Evolutionary conservation across 2,329 filamentous ascomycete species (phyloP), one percentile per base, ranked within the genome.

Genomic region (Graphilbum ipis-grandicollis): DNA sequence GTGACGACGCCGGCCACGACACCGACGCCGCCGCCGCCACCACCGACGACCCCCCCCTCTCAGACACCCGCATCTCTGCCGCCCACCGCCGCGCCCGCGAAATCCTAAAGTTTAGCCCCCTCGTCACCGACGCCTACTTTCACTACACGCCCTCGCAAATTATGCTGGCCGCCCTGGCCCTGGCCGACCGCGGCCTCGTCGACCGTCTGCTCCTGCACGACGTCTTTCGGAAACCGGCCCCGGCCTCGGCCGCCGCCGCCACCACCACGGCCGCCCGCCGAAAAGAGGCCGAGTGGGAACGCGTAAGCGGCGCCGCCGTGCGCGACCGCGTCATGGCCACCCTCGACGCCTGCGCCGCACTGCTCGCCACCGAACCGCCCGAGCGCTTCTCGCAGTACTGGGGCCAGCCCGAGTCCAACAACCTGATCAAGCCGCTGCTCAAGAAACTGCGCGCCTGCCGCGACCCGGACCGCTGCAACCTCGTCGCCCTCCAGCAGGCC

Each of bases 111-210:
- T 79, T 75, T 38, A 80, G 82, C 39, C 81, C 85, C 0, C 62
- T 93, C 35, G 68, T 94, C 42, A 93, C 88, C 19, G 90, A 98
- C 49, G 85, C 74, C n/a, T 96, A 96, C 59, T 94, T 96, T 58
- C 79, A 93, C 56, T 96, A 82, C 58, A 88, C 88, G 0, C 90
- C 90, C 0, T 80, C 82, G 19, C 90, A 98, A 55, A 93, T 96
- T 52, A 86, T 86, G 75, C 68, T 96, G 41, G 78, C 83, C 0
- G 75, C 86, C 0, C 58, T 94, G 21, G 65, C 78, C 13, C 67
- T 92, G 36, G 81, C 77, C 0, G 88, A 96, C 51, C 58, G 63
- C 30, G 70, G 66, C 0, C 58, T 90, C 23, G 51, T 66, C 3
- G 64, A 71, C 41, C 53, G 56, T 4, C 44, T 73, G 32, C 49